Conservation (phyloP, 352 stramenopile species). For the Peronospora farinosa region DNA sequence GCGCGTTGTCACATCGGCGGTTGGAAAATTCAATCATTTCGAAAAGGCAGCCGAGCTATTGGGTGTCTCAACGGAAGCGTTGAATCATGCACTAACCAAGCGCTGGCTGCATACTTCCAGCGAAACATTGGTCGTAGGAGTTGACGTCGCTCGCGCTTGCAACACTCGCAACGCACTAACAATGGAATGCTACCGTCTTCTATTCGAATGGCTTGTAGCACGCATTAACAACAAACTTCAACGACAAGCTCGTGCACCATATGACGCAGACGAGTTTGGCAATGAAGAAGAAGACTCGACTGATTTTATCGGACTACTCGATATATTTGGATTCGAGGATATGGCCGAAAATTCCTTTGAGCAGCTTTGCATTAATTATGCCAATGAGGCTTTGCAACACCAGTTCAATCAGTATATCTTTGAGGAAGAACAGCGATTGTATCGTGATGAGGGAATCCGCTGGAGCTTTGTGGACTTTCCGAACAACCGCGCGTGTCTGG, state of each 20-base stretch:
- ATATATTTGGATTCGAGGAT: constrained; percentile 89
- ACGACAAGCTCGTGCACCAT: constrained; percentile 8
- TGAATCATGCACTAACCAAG: constrained; percentile 59
- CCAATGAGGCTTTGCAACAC: constrained; percentile 82
- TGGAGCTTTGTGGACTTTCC: constrained; percentile 76
- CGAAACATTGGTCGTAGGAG: constrained; percentile 63
- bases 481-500: constrained; percentile 70
- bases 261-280: constrained; percentile 13
- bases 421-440: constrained; percentile 80
- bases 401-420: constrained; percentile 91
- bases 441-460: constrained; percentile 67
- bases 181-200: constrained; percentile 89
- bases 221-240: constrained; percentile 87
- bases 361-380: constrained; percentile 89
- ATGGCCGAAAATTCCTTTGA: constrained; percentile 84
- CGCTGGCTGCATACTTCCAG: constrained; percentile 56
- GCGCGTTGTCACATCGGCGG: constrained; percentile 11
- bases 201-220: constrained; percentile 93
- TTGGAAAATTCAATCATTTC: constrained; percentile 33
- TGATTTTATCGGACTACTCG: constrained; percentile 75
- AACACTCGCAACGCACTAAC: constrained; percentile 85
- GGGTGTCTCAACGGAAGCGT: constrained; percentile 42
- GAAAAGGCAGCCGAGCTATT: constrained; percentile 49
- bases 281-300: constrained; percentile 13
- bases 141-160: constrained; percentile 56